phyloP scores from a whole-genome alignment of 208 protist genomes.

The Trypanosoma congolense region DNA sequence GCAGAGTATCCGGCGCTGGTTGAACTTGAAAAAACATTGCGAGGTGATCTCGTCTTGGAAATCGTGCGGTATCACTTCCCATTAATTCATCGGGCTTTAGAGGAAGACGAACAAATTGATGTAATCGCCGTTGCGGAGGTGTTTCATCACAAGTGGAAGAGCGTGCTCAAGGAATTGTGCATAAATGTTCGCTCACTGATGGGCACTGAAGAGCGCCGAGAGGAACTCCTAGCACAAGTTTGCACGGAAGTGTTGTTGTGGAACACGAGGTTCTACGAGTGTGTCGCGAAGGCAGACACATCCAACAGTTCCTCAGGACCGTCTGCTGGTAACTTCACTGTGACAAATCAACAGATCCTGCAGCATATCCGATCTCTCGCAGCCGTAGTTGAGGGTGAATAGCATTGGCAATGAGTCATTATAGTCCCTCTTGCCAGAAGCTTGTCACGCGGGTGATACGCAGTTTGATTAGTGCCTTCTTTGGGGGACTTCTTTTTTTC shows the following conservation, averaged over 20 bases:
- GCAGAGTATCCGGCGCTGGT: constrained; percentile 35
- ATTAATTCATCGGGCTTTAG: constrained; percentile 31
- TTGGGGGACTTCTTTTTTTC: constrained; percentile 2
- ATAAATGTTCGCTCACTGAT: constrained; percentile 33
- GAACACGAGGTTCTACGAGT: constrained; percentile 68
- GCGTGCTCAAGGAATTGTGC: constrained; percentile 37
- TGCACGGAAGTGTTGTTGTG: constrained; percentile 78
- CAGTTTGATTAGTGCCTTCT: too few species aligned
- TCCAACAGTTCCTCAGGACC: constrained; percentile 8
- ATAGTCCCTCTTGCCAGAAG: too few species aligned
- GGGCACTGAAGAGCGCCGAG: constrained; percentile 28
- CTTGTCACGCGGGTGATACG: too few species aligned
- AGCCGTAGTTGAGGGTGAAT: constrained; percentile 20
- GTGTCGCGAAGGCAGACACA: constrained; percentile 21
- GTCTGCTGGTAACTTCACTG: constrained; percentile 43
- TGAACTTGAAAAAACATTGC: constrained; percentile 32
- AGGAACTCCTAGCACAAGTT: constrained; percentile 63
- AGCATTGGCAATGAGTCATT: too few species aligned
- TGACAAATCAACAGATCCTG: constrained; percentile 73
- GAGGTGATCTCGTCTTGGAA: constrained; percentile 33
- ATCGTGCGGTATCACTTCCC: constrained; percentile 38
- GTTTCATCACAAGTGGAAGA: constrained; percentile 57
- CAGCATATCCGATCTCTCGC: constrained; percentile 79
- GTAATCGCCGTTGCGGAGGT: constrained; percentile 49
- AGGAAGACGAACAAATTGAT: constrained; percentile 22